Base-by-base conservation (phyloP, 306 rosid species). In the Malus domestica region DNA sequence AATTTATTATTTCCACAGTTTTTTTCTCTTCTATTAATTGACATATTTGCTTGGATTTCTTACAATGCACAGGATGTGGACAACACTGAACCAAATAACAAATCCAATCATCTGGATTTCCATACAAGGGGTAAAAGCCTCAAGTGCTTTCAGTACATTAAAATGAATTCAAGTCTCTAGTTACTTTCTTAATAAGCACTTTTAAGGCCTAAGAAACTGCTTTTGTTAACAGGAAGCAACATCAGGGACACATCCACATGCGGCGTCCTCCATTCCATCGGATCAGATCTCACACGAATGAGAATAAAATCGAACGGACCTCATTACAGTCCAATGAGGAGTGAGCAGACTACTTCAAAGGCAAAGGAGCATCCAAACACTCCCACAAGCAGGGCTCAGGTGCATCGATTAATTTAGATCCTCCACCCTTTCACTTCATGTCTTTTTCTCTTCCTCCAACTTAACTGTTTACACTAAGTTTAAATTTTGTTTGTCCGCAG, bases 211-310 rank as follows among this genome's bases (percentile, higher is more conserved):
- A 46, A 9, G 25, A 65, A 65, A 51, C 54, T 80, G 72, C 76
- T 76, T 66, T 76, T 27, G 42, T 58, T 80, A 78, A 54, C 90
- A 89, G 98, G 80, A 45, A 89, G 78, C 76, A 86, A 84, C 78
- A 25, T 68, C 57, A 78, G 71, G 52, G 97, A 88, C 75, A 79
- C 71, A 77, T 95, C 99, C 71, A 95, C 97, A 18, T 90, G 92
- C 49, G 99, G 97, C 27, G 85, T 80, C 77, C 93, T 95, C 74
- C 97, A 83, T 68, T 95, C 97, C 45, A 88, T 95, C 22, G 97
- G 97, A 78, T 95, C 97, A 58, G 99, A 95, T 78, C 88, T 90
- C 73, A 95, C 99, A n/a, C 86, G 99, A 74, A 90, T 92, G 99
- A 86, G 69, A 82, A 85, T 95, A 76, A 78, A 83, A 78, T 83